A percentile compares a stretch with the other conserved stretches of the same genome.
Conservation (phyloP, 768 basidiomycete species). For the Inosperma sp. region DNA sequence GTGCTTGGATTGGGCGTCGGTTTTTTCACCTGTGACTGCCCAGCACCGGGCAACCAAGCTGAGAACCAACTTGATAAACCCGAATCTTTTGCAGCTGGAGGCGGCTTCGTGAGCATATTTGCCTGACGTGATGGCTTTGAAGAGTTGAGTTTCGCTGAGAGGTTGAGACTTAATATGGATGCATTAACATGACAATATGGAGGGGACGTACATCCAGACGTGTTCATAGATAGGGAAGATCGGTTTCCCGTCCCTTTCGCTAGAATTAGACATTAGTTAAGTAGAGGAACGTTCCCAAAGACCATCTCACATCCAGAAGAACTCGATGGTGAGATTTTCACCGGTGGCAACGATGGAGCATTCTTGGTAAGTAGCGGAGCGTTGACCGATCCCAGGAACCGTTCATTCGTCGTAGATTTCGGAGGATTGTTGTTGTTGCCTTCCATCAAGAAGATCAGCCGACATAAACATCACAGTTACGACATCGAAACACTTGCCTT, state of each 20-base stretch:
- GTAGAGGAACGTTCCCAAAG: constrained; percentile 9
- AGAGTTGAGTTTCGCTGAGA: neutral
- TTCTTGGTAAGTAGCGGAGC: constrained; percentile 10
- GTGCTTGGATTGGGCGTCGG: neutral
- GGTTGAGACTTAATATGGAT: neutral
- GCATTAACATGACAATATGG: neutral
- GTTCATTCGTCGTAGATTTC: constrained; percentile 12
- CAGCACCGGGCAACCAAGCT: neutral
- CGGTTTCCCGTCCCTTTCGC: constrained; percentile 13
- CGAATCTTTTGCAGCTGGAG: neutral
- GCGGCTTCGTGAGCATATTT: neutral
- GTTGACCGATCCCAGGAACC: neutral
- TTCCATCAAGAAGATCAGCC: constrained; percentile 13
- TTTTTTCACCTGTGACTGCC: neutral
- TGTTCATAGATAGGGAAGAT: constrained; percentile 9
- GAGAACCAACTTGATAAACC: neutral
- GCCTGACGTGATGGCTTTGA: neutral
- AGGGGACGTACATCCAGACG: constrained; percentile 3
- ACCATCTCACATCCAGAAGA: constrained; percentile 14
- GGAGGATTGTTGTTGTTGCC: constrained; percentile 13
- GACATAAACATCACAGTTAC: constrained; percentile 8
- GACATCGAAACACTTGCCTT: neutral
- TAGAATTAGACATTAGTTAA: constrained; percentile 8
- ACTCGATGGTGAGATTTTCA: constrained; percentile 7
- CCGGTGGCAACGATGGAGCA: neutral